Evolutionary conservation across 1,284 basidiomycete genomes (phyloP).

Genomic region (Apiotrichum siamense): DNA sequence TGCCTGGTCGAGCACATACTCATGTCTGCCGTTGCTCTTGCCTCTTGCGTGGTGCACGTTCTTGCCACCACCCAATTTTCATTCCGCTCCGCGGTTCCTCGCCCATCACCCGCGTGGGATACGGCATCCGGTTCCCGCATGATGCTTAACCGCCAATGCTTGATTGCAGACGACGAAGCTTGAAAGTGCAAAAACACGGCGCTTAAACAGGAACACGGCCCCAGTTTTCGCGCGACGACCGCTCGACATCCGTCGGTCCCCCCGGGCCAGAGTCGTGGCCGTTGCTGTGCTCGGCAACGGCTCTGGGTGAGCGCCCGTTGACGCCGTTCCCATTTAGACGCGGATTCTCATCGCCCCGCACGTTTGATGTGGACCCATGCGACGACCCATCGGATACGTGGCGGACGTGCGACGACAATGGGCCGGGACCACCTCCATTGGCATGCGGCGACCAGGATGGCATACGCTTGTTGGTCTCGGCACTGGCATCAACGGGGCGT

Average conservation of each 20-base stretch:
- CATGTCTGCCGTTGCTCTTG: too few relatives aligned
- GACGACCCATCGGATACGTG: constrained; percentile 3
- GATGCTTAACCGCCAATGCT: not conserved
- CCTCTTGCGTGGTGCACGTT: too few relatives aligned
- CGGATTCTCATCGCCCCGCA: not conserved
- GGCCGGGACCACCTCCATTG: not conserved
- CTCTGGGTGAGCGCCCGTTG: not conserved
- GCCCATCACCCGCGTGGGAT: too few relatives aligned
- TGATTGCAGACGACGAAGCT: not conserved
- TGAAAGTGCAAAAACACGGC: too few relatives aligned
- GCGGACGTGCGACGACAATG: too few relatives aligned
- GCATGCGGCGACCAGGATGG: constrained; percentile 13
- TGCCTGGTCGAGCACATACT: too few relatives aligned
- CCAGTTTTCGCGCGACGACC: not conserved
- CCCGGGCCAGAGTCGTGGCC: too few relatives aligned
- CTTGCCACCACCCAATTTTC: too few relatives aligned
- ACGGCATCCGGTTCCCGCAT: not conserved
- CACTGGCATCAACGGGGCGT: constrained; percentile 2
- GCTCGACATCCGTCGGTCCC: not conserved
- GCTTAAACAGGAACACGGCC: not conserved
- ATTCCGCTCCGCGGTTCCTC: too few relatives aligned
- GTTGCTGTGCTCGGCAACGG: not conserved
- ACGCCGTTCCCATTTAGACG: not conserved
- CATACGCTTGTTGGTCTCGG: constrained; percentile 8
- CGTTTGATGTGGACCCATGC: not conserved